Conservation (phyloP, 805 yeast genomes). For the Candida lessepsii region DNA sequence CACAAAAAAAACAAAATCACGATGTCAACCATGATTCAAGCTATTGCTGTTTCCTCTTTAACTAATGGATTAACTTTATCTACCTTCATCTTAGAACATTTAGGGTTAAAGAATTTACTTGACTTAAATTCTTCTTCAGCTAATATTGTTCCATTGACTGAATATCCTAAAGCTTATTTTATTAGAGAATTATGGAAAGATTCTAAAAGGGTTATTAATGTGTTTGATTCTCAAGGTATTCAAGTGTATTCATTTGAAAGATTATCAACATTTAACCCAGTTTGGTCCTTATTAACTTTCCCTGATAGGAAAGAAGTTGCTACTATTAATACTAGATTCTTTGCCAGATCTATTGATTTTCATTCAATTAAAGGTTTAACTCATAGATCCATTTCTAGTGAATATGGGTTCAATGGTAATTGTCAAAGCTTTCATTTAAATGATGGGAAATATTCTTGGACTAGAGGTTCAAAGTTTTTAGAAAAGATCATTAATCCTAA, state of each 20-base stretch:
- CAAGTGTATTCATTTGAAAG: conserved; percentile 53
- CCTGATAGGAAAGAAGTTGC: conserved; percentile 51
- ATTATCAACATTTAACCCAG: conserved; percentile 44
- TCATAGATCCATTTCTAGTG: conserved; percentile 43
- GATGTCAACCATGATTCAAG: conserved; percentile 39
- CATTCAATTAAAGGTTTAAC: conserved; percentile 45
- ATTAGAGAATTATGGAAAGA: conserved; percentile 51
- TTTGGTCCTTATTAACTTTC: conserved; percentile 49
- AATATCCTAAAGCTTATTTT: conserved; percentile 41
- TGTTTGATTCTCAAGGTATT: conserved; percentile 43
- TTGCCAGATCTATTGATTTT: conserved; percentile 46
- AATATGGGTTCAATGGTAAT: conserved; percentile 21
- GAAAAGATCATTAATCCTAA: conserved; percentile 51
- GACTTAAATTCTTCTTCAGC: conserved; percentile 42
- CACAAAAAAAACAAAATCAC: no score
- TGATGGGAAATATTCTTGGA: conserved; percentile 61
- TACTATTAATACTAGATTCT: conserved; percentile 49
- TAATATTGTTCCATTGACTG: conserved; percentile 38
- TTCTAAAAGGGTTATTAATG: conserved; percentile 45
- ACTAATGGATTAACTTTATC: conserved; percentile 38
- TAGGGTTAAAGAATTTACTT: conserved; percentile 36
- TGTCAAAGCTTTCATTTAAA: conserved; percentile 47
- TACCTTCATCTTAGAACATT: conserved; percentile 44
- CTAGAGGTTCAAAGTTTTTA: conserved; percentile 48
- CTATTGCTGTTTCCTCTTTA: conserved; percentile 47